Percentiles rank a stretch among this genome's conserved stretches.
phyloP scores from a whole-genome alignment of 805 yeast genomes.

The Suhomyces canberraensis region DNA sequence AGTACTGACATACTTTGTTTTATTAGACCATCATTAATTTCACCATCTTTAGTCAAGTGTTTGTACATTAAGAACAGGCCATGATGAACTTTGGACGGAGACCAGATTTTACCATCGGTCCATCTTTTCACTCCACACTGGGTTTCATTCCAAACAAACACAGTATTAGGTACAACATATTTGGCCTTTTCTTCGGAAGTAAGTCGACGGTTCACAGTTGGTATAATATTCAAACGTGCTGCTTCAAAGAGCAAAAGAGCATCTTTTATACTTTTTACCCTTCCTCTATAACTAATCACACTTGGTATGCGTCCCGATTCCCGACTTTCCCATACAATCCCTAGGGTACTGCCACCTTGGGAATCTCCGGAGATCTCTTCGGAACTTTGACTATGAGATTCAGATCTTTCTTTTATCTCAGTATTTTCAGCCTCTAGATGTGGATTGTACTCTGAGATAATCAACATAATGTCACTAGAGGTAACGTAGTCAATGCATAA shows the following conservation, averaged over 20 bases:
- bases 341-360: not conserved
- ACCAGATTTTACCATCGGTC: conserved; percentile 78
- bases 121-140: conserved; percentile 72
- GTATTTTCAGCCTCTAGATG: not conserved
- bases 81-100: conserved; percentile 57
- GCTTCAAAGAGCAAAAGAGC: conserved; percentile 68
- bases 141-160: conserved; percentile 70
- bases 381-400: not conserved
- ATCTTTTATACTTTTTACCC: conserved; percentile 54
- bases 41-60: conserved; percentile 40
- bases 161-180: conserved; percentile 53
- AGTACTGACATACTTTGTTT: conserved; percentile 64
- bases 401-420: not conserved
- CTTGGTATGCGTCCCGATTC: not conserved
- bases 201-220: conserved; percentile 57
- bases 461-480: conserved; percentile 2
- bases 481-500: not conserved
- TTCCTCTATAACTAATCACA: conserved; percentile 52
- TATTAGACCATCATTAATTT: conserved; percentile 48
- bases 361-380: not conserved
- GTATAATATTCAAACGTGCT: conserved; percentile 51
- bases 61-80: conserved; percentile 42
- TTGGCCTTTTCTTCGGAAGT: conserved; percentile 50
- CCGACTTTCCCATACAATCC: not conserved
- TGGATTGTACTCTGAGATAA: conserved; percentile 7